Base-by-base conservation (phyloP, 352 stramenopile species). In the Blastocystis sp. region DNA sequence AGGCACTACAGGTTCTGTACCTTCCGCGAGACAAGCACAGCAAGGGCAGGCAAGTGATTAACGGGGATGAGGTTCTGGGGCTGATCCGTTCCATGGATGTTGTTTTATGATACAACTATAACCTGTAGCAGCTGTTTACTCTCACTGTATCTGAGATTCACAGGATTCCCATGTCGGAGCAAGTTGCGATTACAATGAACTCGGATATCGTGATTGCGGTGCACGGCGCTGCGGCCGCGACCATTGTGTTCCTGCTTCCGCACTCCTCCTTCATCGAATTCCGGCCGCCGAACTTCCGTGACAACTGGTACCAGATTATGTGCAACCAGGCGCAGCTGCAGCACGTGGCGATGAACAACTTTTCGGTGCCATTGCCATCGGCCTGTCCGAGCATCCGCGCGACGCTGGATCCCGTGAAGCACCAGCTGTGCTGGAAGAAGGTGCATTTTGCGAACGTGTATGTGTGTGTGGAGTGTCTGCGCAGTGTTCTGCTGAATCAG, bases 271-370 rank as follows among this genome's bases (percentile, higher is more conserved):
- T 68, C 54, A 88, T 88, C 45, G 78, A 88, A n/a, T 34, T 88
- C 11, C 52, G 78, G n/a, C 78, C 78, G 2, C 78, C 78, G 1
- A 79, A 88, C 48, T 88, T 88, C 60, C 64, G 78, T 43, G 78
- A 88, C 34, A 78, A 78, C 43, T 88, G 78, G 78, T 88, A 88
- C 45, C 63, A 88, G 24, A 42, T 76, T 19, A n/a, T 88, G 19
- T 88, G 78, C 38, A 88, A 61, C 24, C 64, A 76, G 42, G 78
- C 59, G 3, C 19, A 34, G 45, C 43, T 88, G 45, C 64, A 79
- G 24, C 78, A 76, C 45, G 60, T 88, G 14, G 40, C 64, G 1
- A 88, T 88, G 68, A 88, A 88, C 61, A 88, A 88, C 38, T 88
- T 88, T 54, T 88, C 78, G 34, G 19, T 78, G 9, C 78, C 78